These are phyloP conservation scores for Sphagnum tenellum DNA, from an alignment of 225 moss, liverwort and hornwort species.

Conservation along the genomic window DNA sequence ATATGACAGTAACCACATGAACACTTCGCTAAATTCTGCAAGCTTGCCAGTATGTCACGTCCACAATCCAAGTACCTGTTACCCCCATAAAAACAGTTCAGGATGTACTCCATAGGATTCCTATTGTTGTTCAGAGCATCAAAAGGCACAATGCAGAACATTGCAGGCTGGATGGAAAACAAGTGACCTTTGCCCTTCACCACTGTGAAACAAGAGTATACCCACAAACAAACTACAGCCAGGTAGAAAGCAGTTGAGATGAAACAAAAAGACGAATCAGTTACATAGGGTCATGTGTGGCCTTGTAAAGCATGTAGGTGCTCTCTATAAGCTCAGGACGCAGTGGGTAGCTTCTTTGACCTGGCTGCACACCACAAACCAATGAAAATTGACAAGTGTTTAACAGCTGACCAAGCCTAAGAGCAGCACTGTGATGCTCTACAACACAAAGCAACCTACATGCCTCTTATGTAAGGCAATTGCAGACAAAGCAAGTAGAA, in stretches of 20 bases:
- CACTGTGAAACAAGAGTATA: no score
- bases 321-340: conserved; percentile 96
- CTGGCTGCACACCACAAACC: conserved; percentile 54
- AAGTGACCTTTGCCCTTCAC: no score
- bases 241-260: no score
- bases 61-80: conserved; percentile 85
- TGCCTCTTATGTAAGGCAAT: no score
- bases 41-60: conserved; percentile 77
- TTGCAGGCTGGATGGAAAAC: no score
- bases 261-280: not conserved
- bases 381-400: not conserved
- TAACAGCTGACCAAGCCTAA: not conserved
- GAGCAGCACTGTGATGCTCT: not conserved
- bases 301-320: conserved; percentile 95
- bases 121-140: no score
- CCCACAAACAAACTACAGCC: no score
- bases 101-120: not conserved
- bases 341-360: conserved; percentile 94
- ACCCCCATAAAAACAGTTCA: not conserved
- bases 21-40: conserved; percentile 73
- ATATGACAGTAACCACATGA: conserved; percentile 97
- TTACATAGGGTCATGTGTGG: conserved; percentile 77
- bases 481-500: no score
- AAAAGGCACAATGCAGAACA: no score
- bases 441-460: no score